These are phyloP conservation scores for Podaxis sp. DNA, from an alignment of 768 basidiomycete species.

Conservation along the genomic window DNA sequence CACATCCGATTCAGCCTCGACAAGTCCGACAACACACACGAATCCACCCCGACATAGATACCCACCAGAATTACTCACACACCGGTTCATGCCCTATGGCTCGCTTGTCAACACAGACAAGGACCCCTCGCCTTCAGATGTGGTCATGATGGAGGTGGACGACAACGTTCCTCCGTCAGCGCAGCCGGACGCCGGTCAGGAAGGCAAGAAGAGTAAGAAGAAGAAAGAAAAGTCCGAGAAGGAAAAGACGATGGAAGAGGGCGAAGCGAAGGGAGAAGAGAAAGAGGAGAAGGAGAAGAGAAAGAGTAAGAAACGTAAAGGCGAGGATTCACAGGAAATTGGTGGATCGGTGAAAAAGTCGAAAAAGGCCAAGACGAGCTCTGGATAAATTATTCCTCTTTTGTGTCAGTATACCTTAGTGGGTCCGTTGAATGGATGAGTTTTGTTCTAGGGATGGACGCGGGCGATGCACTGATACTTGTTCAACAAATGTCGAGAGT, in stretches of 20 bases:
- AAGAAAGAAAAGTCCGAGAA: slow-evolving; percentile 15
- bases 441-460: not conserved
- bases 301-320: slow-evolving; percentile 51
- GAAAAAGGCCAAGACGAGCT: slow-evolving; percentile 26
- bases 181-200: not conserved
- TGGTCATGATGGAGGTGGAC: slow-evolving; percentile 9
- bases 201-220: slow-evolving; percentile 6
- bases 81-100: slow-evolving; percentile 64
- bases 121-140: slow-evolving; percentile 14
- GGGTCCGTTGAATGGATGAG: not conserved
- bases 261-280: slow-evolving; percentile 25
- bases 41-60: slow-evolving; percentile 59
- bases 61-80: slow-evolving; percentile 60
- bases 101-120: slow-evolving; percentile 31
- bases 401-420: not conserved
- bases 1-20: slow-evolving; percentile 24
- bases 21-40: slow-evolving; percentile 30
- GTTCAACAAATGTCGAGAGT: slow-evolving; percentile 2
- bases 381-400: slow-evolving; percentile 8
- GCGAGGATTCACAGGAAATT: slow-evolving; percentile 26
- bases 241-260: slow-evolving; percentile 21
- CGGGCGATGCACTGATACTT: not conserved
- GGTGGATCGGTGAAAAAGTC: slow-evolving; percentile 41
- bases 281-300: slow-evolving; percentile 31
- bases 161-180: not conserved